These are phyloP conservation scores for Zostera marina DNA, from an alignment of 116 monocot species.

Conservation along the genomic window DNA sequence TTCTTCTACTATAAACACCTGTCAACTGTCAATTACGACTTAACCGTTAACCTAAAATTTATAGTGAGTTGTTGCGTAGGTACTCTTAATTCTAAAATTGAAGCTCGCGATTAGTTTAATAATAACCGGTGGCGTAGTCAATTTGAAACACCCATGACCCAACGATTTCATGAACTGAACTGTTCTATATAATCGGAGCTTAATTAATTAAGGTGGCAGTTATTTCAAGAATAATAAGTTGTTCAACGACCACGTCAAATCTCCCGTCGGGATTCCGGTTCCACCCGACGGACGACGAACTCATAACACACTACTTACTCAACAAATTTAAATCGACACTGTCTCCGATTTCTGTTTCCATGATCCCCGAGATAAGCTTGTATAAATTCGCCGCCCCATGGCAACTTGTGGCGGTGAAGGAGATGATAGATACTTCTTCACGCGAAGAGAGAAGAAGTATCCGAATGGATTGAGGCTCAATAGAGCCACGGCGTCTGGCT, in stretches of 20 bases:
- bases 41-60: too few relatives aligned
- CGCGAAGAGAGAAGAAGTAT: slow-evolving; percentile 24
- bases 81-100: too few relatives aligned
- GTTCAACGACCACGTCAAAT: not conserved
- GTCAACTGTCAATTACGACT: too few relatives aligned
- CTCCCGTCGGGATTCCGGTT: slow-evolving; percentile 20
- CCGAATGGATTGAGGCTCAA: slow-evolving; percentile 24
- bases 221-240: not conserved
- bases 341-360: slow-evolving; percentile 11
- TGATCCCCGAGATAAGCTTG: slow-evolving; percentile 19
- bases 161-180: too few relatives aligned
- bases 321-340: slow-evolving; percentile 10
- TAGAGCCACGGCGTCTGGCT: slow-evolving; percentile 18
- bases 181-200: too few relatives aligned
- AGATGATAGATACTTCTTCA: slow-evolving; percentile 40
- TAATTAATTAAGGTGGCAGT: too few relatives aligned
- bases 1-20: too few relatives aligned
- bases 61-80: too few relatives aligned
- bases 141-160: too few relatives aligned
- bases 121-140: too few relatives aligned
- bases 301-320: slow-evolving; percentile 14
- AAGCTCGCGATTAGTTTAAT: too few relatives aligned
- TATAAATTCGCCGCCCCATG: slow-evolving; percentile 22
- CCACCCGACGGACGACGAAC: slow-evolving; percentile 24
- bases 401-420: slow-evolving; percentile 6